Conservation (phyloP, 352 stramenopile genomes). For the Pseudoperonospora humuli region DNA sequence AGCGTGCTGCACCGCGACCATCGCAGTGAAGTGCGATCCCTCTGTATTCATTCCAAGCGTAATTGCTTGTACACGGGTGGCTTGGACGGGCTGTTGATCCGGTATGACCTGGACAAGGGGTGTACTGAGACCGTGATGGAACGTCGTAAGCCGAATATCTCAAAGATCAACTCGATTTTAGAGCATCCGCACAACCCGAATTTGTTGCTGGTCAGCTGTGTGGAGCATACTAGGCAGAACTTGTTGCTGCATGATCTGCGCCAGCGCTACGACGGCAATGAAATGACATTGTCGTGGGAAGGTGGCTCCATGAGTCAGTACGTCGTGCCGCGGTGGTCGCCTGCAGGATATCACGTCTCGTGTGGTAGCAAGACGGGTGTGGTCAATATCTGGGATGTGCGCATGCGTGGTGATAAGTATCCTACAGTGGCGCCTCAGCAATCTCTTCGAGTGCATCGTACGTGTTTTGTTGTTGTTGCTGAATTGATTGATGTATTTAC, state of each 20-base stretch:
- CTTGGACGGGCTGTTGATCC: constrained; percentile 60
- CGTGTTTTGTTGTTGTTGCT: constrained; percentile 18
- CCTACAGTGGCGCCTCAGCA: constrained; percentile 62
- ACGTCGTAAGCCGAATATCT: constrained; percentile 65
- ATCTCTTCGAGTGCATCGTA: constrained; percentile 66
- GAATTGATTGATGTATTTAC: neutral
- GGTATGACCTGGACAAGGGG: constrained; percentile 58
- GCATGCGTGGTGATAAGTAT: constrained; percentile 50
- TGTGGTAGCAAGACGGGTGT: constrained; percentile 58
- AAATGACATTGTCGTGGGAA: constrained; percentile 63
- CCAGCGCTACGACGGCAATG: constrained; percentile 33
- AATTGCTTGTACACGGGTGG: constrained; percentile 59
- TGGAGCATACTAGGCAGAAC: constrained; percentile 58
- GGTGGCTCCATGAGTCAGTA: constrained; percentile 76
- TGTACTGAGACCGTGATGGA: constrained; percentile 43
- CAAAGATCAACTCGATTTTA: constrained; percentile 77
- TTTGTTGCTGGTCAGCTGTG: constrained; percentile 63
- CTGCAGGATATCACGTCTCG: constrained; percentile 56
- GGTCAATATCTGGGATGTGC: constrained; percentile 75
- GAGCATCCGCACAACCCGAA: constrained; percentile 82
- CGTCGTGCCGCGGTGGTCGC: constrained; percentile 77
- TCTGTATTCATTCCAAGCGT: constrained; percentile 74
- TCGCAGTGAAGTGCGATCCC: constrained; percentile 59
- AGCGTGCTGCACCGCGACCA: constrained; percentile 65
- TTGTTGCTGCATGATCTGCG: constrained; percentile 71